A percentile compares a stretch with the other conserved stretches of the same genome.
phyloP scores from a whole-genome alignment of 106 monocot species.

The Xerophyta viscosa region DNA sequence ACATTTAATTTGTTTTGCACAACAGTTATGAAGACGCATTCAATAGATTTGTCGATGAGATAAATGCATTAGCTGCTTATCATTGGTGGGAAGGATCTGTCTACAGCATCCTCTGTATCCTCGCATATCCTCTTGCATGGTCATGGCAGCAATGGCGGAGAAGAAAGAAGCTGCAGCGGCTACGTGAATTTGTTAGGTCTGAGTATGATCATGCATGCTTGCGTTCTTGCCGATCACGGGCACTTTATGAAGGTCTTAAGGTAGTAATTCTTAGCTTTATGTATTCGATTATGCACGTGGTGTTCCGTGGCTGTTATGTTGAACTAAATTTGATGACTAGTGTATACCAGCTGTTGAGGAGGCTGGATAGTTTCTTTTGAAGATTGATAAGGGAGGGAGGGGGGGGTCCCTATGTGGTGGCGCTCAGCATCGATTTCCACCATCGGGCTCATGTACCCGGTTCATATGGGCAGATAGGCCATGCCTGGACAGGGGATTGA shows the following conservation, averaged over 20 bases:
- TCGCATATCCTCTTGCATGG: constrained; percentile 92
- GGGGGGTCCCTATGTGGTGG: no score
- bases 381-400: no score
- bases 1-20: constrained; percentile 2
- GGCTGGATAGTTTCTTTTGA: no score
- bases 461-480: no score
- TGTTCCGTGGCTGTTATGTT: no score
- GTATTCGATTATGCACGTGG: no score
- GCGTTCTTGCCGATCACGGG: constrained; percentile 93
- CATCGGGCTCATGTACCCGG: no score
- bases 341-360: no score
- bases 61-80: constrained; percentile 80
- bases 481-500: no score
- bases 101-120: constrained; percentile 66
- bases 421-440: no score
- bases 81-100: constrained; percentile 99
- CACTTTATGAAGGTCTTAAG: constrained; percentile 97
- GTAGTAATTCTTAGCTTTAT: no score
- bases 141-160: constrained; percentile 99
- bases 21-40: constrained; percentile 95
- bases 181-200: constrained; percentile 95
- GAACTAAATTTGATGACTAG: no score
- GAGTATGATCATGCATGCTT: constrained; percentile 98
- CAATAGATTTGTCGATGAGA: constrained; percentile 95
- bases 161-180: constrained; percentile 74